Base-by-base conservation (phyloP, 148 eudicot species). In the Rhododendron vialii region DNA sequence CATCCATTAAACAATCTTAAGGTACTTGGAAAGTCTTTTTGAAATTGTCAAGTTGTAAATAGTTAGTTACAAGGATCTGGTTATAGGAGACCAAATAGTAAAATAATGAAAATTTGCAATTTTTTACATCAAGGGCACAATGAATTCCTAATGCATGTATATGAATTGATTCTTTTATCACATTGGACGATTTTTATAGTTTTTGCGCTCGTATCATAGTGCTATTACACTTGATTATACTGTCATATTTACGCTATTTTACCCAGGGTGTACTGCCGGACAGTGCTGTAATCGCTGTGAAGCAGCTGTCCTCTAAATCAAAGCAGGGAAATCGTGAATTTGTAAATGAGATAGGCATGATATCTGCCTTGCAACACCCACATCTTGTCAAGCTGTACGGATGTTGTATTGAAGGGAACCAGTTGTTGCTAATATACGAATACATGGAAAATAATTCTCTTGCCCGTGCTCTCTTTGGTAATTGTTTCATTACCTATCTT, bases 311-410 rank as follows among this genome's bases (percentile, higher is more conserved):
- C n/a, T 86, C 94, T 9, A 90, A 90, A 83, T 94, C 95, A 59
- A 92, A 89, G 83, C 96, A 94, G 89, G 96, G 96, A 71, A 94
- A 92, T 53, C 91, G 94, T 9, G 96, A 94, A 87, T 94, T 94
- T 85, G 85, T 94, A 51, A 91, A 87, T 77, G 94, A 94, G 90
- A 92, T 93, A 76, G 94, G 94, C 85, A 92, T 92, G 92, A 92
- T 94, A 65, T 91, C 96, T 47, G 92, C 93, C 78, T 75, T 94
- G 80, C 95, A 91, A 67, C 95, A 92, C 88, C 97, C 93, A 28
- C 93, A 94, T 90, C 93, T 94, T 35, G 97, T 94, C 43, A 93
- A 90, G 88, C 92, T 94, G 80, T 81, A 91, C 69, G 95, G 96
- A 1, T 94, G 92, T 69, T 94, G 96, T 89, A 88, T 92, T 83